These are phyloP conservation scores for Cryphonectria carpinicola DNA, from an alignment of 2,329 filamentous ascomycete genomes.

Conservation along the genomic window DNA sequence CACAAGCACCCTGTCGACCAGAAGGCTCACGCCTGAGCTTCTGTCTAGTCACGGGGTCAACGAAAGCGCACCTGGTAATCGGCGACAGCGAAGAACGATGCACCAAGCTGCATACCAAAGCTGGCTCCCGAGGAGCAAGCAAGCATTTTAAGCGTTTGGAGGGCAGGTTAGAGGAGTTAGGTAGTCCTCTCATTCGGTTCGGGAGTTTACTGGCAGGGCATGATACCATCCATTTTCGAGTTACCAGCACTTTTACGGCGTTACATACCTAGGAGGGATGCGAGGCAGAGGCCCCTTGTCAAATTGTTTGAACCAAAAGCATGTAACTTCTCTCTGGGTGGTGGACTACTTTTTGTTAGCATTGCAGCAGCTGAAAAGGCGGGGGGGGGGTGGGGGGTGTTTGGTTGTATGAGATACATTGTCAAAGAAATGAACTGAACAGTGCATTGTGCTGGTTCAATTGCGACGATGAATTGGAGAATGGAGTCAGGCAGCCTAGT, in stretches of 20 bases:
- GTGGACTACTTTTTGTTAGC: conserved; percentile 1
- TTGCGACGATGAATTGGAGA: not conserved
- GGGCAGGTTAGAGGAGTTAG: conserved; percentile 19
- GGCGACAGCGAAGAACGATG: conserved; percentile 17
- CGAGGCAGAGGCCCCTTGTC: not conserved
- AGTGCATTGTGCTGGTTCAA: conserved; percentile 2
- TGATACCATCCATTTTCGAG: conserved; percentile 14
- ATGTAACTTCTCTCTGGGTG: not conserved
- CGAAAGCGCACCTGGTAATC: not conserved
- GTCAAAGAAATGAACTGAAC: not conserved
- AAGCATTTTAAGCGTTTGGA: conserved; percentile 14
- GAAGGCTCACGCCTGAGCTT: conserved; percentile 51
- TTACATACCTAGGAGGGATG: not conserved
- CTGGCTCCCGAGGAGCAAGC: not conserved
- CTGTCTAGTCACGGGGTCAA: not conserved
- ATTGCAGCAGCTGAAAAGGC: not conserved
- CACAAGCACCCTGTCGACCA: conserved; percentile 48
- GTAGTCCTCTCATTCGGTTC: conserved; percentile 17
- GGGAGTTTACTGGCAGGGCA: conserved; percentile 19
- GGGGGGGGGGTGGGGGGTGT: no score
- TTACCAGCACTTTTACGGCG: conserved; percentile 11
- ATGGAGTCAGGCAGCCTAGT: not conserved
- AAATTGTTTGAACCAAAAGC: conserved; percentile 10
- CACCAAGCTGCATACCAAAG: not conserved
- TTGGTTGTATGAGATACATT: not conserved